phyloP scores from a whole-genome alignment of 2,329 filamentous ascomycete genomes.

The Colletotrichum tropicicola region DNA sequence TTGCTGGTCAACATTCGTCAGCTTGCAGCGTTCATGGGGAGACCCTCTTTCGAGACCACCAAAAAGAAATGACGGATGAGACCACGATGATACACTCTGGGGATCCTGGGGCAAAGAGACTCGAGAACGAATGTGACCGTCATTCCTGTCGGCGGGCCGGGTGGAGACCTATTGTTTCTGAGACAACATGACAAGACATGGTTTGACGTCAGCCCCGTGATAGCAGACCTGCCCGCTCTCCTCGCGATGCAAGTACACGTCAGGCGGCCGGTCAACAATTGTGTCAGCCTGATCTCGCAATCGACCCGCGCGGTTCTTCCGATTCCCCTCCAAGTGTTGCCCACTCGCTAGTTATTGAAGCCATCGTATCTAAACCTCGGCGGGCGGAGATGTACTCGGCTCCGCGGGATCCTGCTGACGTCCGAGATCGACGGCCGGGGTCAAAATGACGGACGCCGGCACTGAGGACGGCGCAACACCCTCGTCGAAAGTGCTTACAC shows the following conservation, averaged over 20 bases:
- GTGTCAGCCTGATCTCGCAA: background rate
- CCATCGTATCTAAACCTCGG: background rate
- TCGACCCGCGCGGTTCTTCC: background rate
- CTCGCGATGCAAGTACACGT: constrained; percentile 12
- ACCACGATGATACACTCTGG: constrained; percentile 3
- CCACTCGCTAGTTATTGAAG: no score
- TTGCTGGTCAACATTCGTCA: constrained; percentile 1
- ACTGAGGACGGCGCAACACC: background rate
- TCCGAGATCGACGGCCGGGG: constrained; percentile 6
- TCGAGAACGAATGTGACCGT: background rate
- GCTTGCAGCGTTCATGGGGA: constrained; percentile 6
- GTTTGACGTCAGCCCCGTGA: constrained; percentile 16
- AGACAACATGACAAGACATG: constrained; percentile 1
- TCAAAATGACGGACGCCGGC: background rate
- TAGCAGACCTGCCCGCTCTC: background rate
- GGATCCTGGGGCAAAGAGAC: background rate
- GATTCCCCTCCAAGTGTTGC: background rate
- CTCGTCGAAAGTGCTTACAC: background rate
- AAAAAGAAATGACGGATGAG: constrained; percentile 6
- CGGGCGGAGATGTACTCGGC: background rate
- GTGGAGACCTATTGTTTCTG: background rate
- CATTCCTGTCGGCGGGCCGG: background rate
- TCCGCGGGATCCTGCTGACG: background rate
- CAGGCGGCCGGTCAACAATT: background rate
- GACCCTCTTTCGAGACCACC: background rate